Percentiles rank a stretch among this genome's conserved stretches.
These are phyloP conservation scores for Entophlyctis luteolus DNA, from an alignment of 192 early-diverging fungal genomes.

Conservation along the genomic window DNA sequence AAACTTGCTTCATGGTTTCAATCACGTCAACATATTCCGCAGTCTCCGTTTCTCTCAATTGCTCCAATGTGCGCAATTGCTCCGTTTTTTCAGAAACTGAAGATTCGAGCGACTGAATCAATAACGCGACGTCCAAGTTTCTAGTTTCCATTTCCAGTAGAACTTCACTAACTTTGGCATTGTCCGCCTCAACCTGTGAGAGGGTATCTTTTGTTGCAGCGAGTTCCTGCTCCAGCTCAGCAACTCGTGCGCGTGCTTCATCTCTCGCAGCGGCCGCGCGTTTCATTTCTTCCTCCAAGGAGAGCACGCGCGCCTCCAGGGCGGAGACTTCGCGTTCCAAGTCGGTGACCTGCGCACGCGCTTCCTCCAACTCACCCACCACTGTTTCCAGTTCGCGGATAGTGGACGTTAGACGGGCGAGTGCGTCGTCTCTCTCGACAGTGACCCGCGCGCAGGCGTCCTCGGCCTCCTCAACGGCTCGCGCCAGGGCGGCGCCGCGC, in stretches of 20 bases:
- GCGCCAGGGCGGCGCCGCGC: background rate
- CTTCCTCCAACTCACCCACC: background rate
- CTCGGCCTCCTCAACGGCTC: background rate
- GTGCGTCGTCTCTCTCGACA: background rate
- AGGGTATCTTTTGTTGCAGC: background rate
- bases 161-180: no score
- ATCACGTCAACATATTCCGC: constrained; percentile 15
- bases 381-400: background rate
- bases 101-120: background rate
- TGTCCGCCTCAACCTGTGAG: no score
- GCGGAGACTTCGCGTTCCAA: background rate
- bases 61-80: background rate
- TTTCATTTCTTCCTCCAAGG: background rate
- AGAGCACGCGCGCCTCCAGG: background rate
- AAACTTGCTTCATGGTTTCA: background rate
- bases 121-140: background rate
- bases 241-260: background rate
- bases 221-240: background rate
- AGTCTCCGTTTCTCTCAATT: background rate
- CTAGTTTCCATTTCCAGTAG: background rate
- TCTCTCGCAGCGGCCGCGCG: background rate
- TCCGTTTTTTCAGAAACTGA: constrained; percentile 4
- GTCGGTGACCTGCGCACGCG: background rate
- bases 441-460: background rate
- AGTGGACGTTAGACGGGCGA: background rate